These are phyloP conservation scores for Alternaria sp. DNA, from an alignment of 2,329 filamentous ascomycete species.

Conservation along the genomic window DNA sequence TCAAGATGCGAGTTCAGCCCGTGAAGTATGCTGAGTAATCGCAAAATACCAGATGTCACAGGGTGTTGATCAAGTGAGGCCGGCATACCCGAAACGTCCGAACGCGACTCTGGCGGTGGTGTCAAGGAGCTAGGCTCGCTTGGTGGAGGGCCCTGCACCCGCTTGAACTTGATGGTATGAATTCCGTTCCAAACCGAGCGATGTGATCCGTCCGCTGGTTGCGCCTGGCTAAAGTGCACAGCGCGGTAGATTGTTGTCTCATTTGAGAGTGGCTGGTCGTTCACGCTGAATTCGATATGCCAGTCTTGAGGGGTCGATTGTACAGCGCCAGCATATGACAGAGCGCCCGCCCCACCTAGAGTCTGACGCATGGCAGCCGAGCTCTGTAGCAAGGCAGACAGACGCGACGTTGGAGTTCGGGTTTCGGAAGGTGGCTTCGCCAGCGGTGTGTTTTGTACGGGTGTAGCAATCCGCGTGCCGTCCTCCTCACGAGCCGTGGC, in stretches of 20 bases:
- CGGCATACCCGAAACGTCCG: slow-evolving; percentile 69
- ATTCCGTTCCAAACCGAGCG: slow-evolving; percentile 89
- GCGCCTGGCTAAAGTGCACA: slow-evolving; percentile 73
- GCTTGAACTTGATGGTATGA: slow-evolving; percentile 90
- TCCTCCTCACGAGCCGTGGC: slow-evolving; percentile 92
- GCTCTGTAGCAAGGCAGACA: slow-evolving; percentile 40
- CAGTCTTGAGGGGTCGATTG: slow-evolving; percentile 86
- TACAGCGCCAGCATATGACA: slow-evolving; percentile 85
- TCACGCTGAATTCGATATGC: slow-evolving; percentile 95
- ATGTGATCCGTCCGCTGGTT: slow-evolving; percentile 68
- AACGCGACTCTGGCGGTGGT: slow-evolving; percentile 57
- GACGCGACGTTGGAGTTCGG: slow-evolving; percentile 35
- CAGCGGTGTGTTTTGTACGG: slow-evolving; percentile 63
- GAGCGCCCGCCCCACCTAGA: slow-evolving; percentile 57
- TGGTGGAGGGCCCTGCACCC: slow-evolving; percentile 81
- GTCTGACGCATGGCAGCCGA: slow-evolving; percentile 40
- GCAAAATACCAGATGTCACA: slow-evolving; percentile 84
- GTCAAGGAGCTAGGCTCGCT: slow-evolving; percentile 71
- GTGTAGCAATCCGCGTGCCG: slow-evolving; percentile 83
- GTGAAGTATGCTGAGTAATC: slow-evolving; percentile 86
- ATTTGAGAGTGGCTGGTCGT: slow-evolving; percentile 81
- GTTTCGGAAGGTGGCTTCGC: slow-evolving; percentile 37
- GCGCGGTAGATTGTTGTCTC: slow-evolving; percentile 97
- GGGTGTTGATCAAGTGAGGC: slow-evolving; percentile 82
- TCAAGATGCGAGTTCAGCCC: slow-evolving; percentile 92